Evolutionary conservation across 192 early-diverging fungal species (phyloP).

Genomic region (Diversispora eburnea): DNA sequence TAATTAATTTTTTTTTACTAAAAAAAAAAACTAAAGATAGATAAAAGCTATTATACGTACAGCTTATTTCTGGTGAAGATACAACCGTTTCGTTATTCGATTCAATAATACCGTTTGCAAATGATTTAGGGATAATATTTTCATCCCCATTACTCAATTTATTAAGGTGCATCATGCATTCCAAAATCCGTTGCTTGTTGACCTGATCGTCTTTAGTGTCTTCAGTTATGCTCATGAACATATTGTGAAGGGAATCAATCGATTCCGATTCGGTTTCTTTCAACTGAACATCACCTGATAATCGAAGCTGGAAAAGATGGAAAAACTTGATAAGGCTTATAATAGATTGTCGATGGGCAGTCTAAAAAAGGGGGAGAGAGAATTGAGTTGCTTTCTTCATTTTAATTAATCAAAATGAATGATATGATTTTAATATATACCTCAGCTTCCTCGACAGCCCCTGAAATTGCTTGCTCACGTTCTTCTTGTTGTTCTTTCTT

Average conservation of each 20-base stretch:
- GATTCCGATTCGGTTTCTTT: conserved; percentile 4
- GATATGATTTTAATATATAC: neutral
- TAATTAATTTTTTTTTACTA: neutral
- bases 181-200: neutral
- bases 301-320: conserved; percentile 8
- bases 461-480: conserved; percentile 12
- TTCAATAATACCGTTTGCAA: neutral
- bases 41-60: neutral
- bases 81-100: neutral
- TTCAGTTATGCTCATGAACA: neutral
- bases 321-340: conserved; percentile 18
- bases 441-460: conserved; percentile 18
- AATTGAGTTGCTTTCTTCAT: neutral
- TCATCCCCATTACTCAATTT: conserved; percentile 21
- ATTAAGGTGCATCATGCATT: neutral
- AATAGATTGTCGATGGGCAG: neutral
- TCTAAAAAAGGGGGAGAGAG: neutral
- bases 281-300: neutral
- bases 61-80: conserved; percentile 2
- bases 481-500: conserved; percentile 20
- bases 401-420: neutral
- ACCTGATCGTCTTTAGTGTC: conserved; percentile 4
- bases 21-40: neutral
- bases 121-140: neutral
- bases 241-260: conserved; percentile 1